A percentile compares a stretch with the other conserved stretches of the same genome.
Evolutionary conservation across 805 yeast genomes (phyloP).

Genomic region (Ogataea siamensis): DNA sequence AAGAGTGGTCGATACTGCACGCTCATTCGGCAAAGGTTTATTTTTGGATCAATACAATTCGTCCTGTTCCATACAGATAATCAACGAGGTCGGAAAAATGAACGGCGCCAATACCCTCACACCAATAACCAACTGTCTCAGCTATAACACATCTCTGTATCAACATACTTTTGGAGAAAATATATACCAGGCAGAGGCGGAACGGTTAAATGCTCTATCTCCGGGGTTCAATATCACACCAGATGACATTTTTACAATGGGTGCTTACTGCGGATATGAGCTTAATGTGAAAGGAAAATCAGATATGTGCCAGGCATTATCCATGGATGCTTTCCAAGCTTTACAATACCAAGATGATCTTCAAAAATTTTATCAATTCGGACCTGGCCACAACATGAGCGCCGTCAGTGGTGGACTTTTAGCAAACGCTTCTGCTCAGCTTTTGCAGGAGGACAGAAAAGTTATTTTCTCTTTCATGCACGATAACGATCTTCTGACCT

Average conservation of each 20-base stretch:
- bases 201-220: constrained; percentile 51
- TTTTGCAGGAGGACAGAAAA: constrained; percentile 6
- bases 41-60: constrained; percentile 40
- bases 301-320: constrained; percentile 60
- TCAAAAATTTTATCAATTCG: constrained; percentile 52
- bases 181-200: constrained; percentile 43
- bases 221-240: constrained; percentile 50
- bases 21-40: constrained; percentile 55
- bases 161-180: constrained; percentile 19
- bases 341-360: constrained; percentile 59
- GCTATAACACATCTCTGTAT: constrained; percentile 29
- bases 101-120: constrained; percentile 58
- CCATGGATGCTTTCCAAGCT: constrained; percentile 60
- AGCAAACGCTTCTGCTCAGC: constrained; percentile 42
- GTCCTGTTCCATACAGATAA: constrained; percentile 36
- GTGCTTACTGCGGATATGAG: constrained; percentile 68
- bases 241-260: constrained; percentile 49
- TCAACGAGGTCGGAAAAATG: constrained; percentile 41
- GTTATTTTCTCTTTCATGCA: constrained; percentile 68
- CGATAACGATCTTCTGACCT: constrained; percentile 59
- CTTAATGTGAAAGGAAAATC: constrained; percentile 65
- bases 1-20: constrained; percentile 52
- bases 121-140: constrained; percentile 23
- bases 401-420: constrained; percentile 56
- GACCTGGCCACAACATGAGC: constrained; percentile 58